Evolutionary conservation across 352 stramenopile genomes (phyloP).

Genomic region (Globisporangium cylindrosporum): DNA sequence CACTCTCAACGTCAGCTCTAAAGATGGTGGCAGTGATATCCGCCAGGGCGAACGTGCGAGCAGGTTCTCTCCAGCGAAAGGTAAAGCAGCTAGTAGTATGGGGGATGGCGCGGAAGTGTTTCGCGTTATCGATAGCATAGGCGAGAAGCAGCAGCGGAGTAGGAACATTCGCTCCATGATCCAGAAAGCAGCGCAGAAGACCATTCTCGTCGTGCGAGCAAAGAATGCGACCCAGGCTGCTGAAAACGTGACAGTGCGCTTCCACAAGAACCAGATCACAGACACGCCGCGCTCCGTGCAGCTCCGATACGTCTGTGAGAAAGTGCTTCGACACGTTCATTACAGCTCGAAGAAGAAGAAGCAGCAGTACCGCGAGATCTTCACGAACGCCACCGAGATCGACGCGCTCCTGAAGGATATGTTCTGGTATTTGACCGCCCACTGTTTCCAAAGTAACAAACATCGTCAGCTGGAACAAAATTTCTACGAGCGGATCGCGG

Average conservation of each 20-base stretch:
- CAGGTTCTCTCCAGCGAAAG: constrained; percentile 10
- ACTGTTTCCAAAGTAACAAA: constrained; percentile 51
- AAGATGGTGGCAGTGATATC: constrained; percentile 1
- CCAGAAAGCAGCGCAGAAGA: constrained; percentile 67
- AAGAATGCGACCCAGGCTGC: constrained; percentile 70
- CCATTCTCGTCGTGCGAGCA: constrained; percentile 64
- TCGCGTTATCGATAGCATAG: constrained; percentile 45
- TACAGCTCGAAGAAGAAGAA: constrained; percentile 35
- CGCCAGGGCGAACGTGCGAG: constrained; percentile 7
- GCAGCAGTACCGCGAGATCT: constrained; percentile 42
- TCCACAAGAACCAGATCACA: constrained; percentile 38
- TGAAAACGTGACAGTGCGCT: constrained; percentile 64
- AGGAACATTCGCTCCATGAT: constrained; percentile 62
- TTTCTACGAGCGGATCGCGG: constrained; percentile 62
- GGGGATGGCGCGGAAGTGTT: constrained; percentile 37
- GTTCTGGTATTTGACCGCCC: constrained; percentile 69
- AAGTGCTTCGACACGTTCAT: constrained; percentile 42
- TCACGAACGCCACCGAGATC: constrained; percentile 37
- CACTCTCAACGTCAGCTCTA: not conserved
- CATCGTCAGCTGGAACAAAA: constrained; percentile 36
- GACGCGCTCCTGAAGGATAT: constrained; percentile 66
- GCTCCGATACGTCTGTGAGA: constrained; percentile 39
- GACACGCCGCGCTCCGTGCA: constrained; percentile 55
- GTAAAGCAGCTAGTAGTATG: constrained; percentile 7
- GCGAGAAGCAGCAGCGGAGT: constrained; percentile 45